Conservation (phyloP, 2,329 filamentous ascomycete species). For the Colletotrichum shisoi region DNA sequence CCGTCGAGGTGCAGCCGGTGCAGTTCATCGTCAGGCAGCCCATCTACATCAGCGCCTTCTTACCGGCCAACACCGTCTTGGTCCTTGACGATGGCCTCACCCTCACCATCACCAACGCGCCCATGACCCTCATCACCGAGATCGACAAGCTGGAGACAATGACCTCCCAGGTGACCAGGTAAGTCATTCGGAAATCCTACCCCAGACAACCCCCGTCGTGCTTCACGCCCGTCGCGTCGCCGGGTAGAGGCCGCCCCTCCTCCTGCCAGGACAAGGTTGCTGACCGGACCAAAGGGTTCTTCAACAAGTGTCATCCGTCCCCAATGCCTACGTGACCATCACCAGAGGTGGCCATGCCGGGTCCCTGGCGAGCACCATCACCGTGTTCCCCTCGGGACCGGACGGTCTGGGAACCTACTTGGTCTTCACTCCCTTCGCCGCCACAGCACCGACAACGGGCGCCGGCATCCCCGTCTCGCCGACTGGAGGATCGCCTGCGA, state of each 20-base stretch:
- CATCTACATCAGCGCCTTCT: constrained; percentile 37
- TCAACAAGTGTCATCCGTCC: constrained; percentile 8
- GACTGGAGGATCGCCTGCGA: constrained; percentile 16
- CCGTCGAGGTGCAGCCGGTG: constrained; percentile 37
- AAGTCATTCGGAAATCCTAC: not conserved
- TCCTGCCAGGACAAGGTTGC: not conserved
- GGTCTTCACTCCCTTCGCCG: constrained; percentile 26
- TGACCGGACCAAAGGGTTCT: constrained; percentile 25
- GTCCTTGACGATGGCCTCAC: constrained; percentile 35
- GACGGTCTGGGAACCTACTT: constrained; percentile 31
- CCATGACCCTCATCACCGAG: constrained; percentile 31
- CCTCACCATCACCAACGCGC: constrained; percentile 35
- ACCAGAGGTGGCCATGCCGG: constrained; percentile 30
- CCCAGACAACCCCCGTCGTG: not conserved
- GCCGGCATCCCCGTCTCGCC: constrained; percentile 9
- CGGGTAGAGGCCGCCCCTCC: no score
- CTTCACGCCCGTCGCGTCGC: not conserved
- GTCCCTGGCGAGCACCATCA: constrained; percentile 31
- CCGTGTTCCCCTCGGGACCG: constrained; percentile 23
- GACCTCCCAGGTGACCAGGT: constrained; percentile 30
- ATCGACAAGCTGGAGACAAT: constrained; percentile 34
- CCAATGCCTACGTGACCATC: constrained; percentile 34
- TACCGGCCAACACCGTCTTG: constrained; percentile 32
- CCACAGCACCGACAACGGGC: constrained; percentile 9
- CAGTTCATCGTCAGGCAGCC: constrained; percentile 34